These are phyloP conservation scores for Fusarium buharicum DNA, from an alignment of 2,329 filamentous ascomycete species.

Conservation along the genomic window DNA sequence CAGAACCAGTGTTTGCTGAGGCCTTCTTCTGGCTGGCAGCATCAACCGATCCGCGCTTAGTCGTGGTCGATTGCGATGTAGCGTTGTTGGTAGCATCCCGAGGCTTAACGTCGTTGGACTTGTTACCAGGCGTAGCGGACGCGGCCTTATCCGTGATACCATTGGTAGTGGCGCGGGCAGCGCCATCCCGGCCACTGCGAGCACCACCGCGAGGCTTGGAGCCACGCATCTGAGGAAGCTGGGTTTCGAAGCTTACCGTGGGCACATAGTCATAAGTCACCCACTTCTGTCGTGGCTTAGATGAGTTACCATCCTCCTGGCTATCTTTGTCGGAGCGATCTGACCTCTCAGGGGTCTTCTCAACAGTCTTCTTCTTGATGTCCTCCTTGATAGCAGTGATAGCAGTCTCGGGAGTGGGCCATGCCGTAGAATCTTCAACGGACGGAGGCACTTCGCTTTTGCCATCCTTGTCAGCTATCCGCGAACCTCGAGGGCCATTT, in stretches of 20 bases:
- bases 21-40: slow-evolving; percentile 57
- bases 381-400: slow-evolving; percentile 72
- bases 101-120: slow-evolving; percentile 49
- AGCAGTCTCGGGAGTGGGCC: slow-evolving; percentile 90
- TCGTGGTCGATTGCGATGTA: slow-evolving; percentile 50
- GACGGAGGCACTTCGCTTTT: slow-evolving; percentile 63
- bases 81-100: slow-evolving; percentile 55
- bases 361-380: slow-evolving; percentile 74
- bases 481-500: slow-evolving; percentile 61
- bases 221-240: slow-evolving; percentile 67
- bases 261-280: slow-evolving; percentile 84
- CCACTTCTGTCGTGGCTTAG: slow-evolving; percentile 76
- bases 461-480: slow-evolving; percentile 56
- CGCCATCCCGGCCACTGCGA: slow-evolving; percentile 53
- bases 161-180: slow-evolving; percentile 50
- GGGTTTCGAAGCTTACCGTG: slow-evolving; percentile 86
- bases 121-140: slow-evolving; percentile 45
- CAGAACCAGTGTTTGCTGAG: slow-evolving; percentile 47
- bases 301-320: slow-evolving; percentile 60
- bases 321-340: slow-evolving; percentile 72
- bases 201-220: slow-evolving; percentile 63
- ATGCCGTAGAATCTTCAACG: slow-evolving; percentile 79
- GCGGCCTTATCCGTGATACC: slow-evolving; percentile 53
- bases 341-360: slow-evolving; percentile 68
- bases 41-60: slow-evolving; percentile 60